These are phyloP conservation scores for Leccinum subgranulosum DNA, from an alignment of 768 basidiomycete genomes.

Conservation along the genomic window DNA sequence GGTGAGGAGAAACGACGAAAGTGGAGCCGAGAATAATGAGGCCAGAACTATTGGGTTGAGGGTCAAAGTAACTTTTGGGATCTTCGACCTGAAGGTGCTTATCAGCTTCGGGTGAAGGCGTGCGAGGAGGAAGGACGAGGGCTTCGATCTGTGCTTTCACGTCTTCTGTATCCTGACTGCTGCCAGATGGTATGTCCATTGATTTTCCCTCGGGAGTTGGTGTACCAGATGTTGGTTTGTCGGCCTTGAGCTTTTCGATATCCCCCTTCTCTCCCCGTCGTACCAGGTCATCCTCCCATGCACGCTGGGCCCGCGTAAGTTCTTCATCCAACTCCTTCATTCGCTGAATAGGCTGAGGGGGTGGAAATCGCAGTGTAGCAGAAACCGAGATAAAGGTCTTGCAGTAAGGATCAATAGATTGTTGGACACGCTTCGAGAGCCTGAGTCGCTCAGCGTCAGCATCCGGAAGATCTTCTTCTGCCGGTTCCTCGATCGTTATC, in stretches of 20 bases:
- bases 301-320: constrained; percentile 63
- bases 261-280: constrained; percentile 65
- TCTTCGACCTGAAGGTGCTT: constrained; percentile 30
- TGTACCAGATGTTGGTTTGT: constrained; percentile 23
- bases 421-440: constrained; percentile 74
- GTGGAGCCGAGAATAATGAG: constrained; percentile 28
- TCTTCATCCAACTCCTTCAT: constrained; percentile 89
- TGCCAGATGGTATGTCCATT: constrained; percentile 2
- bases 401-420: constrained; percentile 79
- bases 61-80: constrained; percentile 43
- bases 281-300: constrained; percentile 87
- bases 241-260: constrained; percentile 13
- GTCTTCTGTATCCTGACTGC: constrained; percentile 40
- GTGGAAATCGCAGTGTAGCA: constrained; percentile 86
- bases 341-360: constrained; percentile 80
- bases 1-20: constrained; percentile 32
- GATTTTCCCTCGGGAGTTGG: constrained; percentile 29
- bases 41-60: constrained; percentile 29
- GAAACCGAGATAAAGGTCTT: constrained; percentile 92
- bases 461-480: constrained; percentile 53
- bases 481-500: constrained; percentile 25
- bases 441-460: constrained; percentile 70
- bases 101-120: constrained; percentile 36
- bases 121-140: constrained; percentile 37
- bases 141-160: constrained; percentile 69